These are phyloP conservation scores for Mortierella hygrophila DNA, from an alignment of 192 early-diverging fungal species.

Conservation along the genomic window DNA sequence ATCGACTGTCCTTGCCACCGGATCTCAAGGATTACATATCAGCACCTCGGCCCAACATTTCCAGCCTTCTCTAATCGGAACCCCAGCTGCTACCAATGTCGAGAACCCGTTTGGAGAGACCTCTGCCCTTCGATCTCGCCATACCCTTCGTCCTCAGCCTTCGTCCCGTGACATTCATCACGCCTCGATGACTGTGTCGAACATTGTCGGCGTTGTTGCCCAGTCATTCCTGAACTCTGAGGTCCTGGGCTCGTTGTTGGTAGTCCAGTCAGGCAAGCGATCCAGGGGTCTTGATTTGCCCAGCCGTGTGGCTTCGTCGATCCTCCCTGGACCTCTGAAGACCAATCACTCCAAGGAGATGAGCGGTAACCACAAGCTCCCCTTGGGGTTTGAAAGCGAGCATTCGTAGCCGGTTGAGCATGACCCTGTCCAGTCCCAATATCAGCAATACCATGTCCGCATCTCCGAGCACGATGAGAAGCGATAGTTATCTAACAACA, in stretches of 20 bases:
- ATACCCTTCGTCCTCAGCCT: conserved; percentile 29
- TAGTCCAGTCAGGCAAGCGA: conserved; percentile 38
- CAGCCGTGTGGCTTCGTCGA: conserved; percentile 17
- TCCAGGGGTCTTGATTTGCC: neutral
- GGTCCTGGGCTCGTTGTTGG: conserved; percentile 23
- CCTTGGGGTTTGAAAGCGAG: conserved; percentile 14
- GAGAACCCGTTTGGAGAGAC: conserved; percentile 29
- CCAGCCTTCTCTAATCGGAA: conserved; percentile 8
- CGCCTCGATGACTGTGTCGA: conserved; percentile 29
- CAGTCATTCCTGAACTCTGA: conserved; percentile 32
- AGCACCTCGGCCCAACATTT: neutral
- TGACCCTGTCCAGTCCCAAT: neutral
- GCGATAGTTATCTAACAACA: neutral
- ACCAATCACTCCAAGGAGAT: conserved; percentile 15
- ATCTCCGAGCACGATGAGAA: conserved; percentile 15
- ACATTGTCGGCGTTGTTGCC: conserved; percentile 26
- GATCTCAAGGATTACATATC: neutral
- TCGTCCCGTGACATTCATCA: conserved; percentile 46
- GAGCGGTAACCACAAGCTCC: neutral
- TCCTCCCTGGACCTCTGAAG: conserved; percentile 3
- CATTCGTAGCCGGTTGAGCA: neutral
- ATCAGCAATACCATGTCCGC: conserved; percentile 12
- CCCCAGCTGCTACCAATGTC: conserved; percentile 8
- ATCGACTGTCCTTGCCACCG: neutral
- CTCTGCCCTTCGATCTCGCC: conserved; percentile 16